Evolutionary conservation across 2,329 filamentous ascomycete genomes (phyloP).

Genomic region (Celoporthe dispersa): DNA sequence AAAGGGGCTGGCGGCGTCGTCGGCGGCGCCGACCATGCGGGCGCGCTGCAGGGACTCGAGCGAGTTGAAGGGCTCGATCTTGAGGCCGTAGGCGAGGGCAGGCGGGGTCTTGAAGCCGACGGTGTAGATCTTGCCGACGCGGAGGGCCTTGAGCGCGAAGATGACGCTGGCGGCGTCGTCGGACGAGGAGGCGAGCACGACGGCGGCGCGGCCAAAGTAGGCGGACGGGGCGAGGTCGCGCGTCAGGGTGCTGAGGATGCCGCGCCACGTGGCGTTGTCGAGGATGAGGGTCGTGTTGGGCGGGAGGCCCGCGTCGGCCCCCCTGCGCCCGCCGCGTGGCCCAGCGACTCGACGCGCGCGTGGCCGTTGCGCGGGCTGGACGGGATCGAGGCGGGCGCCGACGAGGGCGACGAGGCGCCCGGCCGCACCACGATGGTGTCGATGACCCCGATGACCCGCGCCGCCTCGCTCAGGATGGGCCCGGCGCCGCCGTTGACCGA

Average conservation of each 20-base stretch:
- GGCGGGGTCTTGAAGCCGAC: constrained; percentile 75
- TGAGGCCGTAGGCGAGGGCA: constrained; percentile 66
- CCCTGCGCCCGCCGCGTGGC: constrained; percentile 5
- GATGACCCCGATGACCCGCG: constrained; percentile 76
- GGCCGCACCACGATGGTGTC: constrained; percentile 77
- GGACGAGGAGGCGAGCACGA: constrained; percentile 73
- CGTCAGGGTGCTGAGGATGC: constrained; percentile 79
- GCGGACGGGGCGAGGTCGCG: constrained; percentile 82
- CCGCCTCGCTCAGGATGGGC: constrained; percentile 72
- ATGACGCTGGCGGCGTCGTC: constrained; percentile 79
- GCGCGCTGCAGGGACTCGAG: constrained; percentile 66
- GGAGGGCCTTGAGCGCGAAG: constrained; percentile 77
- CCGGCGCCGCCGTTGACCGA: constrained; percentile 55
- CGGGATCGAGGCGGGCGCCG: constrained; percentile 51
- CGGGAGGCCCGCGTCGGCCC: constrained; percentile 44
- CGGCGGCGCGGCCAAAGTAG: constrained; percentile 74
- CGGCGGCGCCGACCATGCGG: constrained; percentile 48
- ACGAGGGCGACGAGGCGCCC: constrained; percentile 46
- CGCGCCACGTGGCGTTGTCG: constrained; percentile 85
- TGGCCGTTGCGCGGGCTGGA: constrained; percentile 47
- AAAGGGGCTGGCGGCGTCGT: constrained; percentile 66
- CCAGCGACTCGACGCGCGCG: constrained; percentile 27
- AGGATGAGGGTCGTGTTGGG: constrained; percentile 66
- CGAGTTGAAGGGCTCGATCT: constrained; percentile 79
- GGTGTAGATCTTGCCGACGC: constrained; percentile 79